phyloP scores from a whole-genome alignment of 2,329 filamentous ascomycete genomes.

The Phialophora verrucosa region DNA sequence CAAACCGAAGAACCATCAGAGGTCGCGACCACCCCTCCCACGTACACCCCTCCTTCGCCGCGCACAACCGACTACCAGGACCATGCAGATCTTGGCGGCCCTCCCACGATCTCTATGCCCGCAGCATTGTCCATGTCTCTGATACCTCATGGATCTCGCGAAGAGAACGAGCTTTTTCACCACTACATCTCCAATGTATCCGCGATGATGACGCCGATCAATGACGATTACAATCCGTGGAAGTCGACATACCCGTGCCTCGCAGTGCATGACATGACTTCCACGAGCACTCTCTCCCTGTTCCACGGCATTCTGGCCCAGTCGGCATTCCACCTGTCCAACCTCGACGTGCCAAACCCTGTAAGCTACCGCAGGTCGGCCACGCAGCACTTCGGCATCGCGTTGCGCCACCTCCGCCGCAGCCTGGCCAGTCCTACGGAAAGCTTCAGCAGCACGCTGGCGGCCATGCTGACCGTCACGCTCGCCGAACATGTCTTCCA shows the following conservation, averaged over 20 bases:
- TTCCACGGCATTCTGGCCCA: slow-evolving; percentile 24
- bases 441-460: slow-evolving; percentile 20
- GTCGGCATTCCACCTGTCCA: slow-evolving; percentile 24
- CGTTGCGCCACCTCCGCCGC: slow-evolving; percentile 19
- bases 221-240: slow-evolving; percentile 26
- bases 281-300: slow-evolving; percentile 11
- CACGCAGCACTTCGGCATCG: slow-evolving; percentile 19
- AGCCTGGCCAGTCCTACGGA: slow-evolving; percentile 13
- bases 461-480: slow-evolving; percentile 23
- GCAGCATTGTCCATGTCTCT: slow-evolving; percentile 9
- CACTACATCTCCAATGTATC: slow-evolving; percentile 18
- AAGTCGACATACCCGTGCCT: slow-evolving; percentile 27
- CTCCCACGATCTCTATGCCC: slow-evolving; percentile 6
- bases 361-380: slow-evolving; percentile 12
- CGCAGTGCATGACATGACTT: slow-evolving; percentile 14
- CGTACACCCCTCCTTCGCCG: slow-evolving; percentile 4
- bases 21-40: background rate
- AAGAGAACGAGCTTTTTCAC: slow-evolving; percentile 21
- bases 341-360: slow-evolving; percentile 12
- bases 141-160: slow-evolving; percentile 9
- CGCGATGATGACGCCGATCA: slow-evolving; percentile 19
- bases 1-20: background rate
- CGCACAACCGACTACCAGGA: background rate
- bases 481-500: slow-evolving; percentile 29
- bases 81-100: background rate